Evolutionary conservation across 2,329 filamentous ascomycete species (phyloP), one percentile per base, ranked within the genome.

Genomic region (Metarhizium humberi): DNA sequence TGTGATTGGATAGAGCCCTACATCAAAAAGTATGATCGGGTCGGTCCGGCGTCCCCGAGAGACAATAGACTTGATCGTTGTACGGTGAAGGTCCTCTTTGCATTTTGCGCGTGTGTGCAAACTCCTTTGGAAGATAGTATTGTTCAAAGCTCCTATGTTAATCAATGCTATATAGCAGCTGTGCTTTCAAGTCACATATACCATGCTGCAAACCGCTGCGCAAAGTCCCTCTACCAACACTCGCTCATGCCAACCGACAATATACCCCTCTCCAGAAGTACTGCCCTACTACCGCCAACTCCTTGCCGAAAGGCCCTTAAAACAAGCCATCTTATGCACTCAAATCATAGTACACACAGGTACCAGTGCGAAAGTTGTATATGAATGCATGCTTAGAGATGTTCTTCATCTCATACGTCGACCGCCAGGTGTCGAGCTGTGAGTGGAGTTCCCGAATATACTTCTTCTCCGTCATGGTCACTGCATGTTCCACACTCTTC

Each of bases 331-430:
- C 45, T 59, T 63, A 78, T n/a, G 67, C 71, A 34, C 74, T 75
- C 47, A 96, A 71, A 71, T 96, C 91, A 69, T 96, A 96, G 67
- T 92, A 90, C 52, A 96, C 79, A 67, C 89, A 92, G 56, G 80
- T 86, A 0, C 87, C 88, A 10, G 90, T 95, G 57, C 91, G 78
- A 63, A 95, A 96, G 64, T 96, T 96, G 72, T 95, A 96, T 53
- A 96, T 81, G 71, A 95, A 95, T 11, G 89, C 88, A 67, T 92
- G 88, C 50, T 81, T 79, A 29, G 80, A 78, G 8, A 77, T 80
- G 4, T 76, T 68, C 59, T 75, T 75, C 57, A 61, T 72, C 74
- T 74, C 78, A 72, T 75, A 85, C 76, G 67, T 79, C 72, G 61
- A 75, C 70, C 67, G 82, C 82, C 75, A 94, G 71, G 63, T 79